Base-by-base conservation (phyloP, 345 rosid genomes). In the Lumnitzera racemosa region DNA sequence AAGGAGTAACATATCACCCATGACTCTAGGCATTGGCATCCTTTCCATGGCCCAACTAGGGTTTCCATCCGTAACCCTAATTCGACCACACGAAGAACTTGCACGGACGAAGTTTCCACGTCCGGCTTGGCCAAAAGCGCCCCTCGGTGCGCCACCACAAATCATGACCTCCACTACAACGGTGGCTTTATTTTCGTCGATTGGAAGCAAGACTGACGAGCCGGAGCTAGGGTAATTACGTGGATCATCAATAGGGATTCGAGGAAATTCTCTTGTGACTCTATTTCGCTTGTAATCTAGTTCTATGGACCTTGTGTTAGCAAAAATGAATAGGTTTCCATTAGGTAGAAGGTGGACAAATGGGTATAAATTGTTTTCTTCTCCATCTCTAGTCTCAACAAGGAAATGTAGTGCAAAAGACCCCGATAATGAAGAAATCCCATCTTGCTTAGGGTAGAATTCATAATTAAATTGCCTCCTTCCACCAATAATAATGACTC, bases 201-300 rank as follows among this genome's bases (percentile, higher is more conserved):
- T 36, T 15, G 98, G 92, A 25, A 91, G 76, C 63, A 91, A 46
- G 57, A 89, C 78, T 0, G 95, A 91, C 4, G 96, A 91, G 11
- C 98, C 98, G 14, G 90, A 58, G 74, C 95, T 86, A 5, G 98
- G 98, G 61, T 91, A 91, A 27, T 91, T 89, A 10, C 95, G 83
- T 1, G 91, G 90, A 58, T 78, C 83, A 3, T 70, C 75, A 4
- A 73, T 74, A 2, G 87, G 82, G 10, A 91, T 86, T 43, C 16
- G 58, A 6, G 87, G 90, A 47, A 75, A 83, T 76, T 79, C 87
- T 64, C 46, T 81, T 12, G 85, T 56, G 29, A 91, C 77, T 11
- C 57, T 61, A 50, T 87, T 78, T 9, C 11, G 67, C 46, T 61
- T 77, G 77, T 89, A 91, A 71, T 91, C 83, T 1, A 89, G 58